Evolutionary conservation across 1,284 basidiomycete genomes (phyloP), one percentile per base, ranked within the genome.

Genomic region (Melampsora occidentalis): DNA sequence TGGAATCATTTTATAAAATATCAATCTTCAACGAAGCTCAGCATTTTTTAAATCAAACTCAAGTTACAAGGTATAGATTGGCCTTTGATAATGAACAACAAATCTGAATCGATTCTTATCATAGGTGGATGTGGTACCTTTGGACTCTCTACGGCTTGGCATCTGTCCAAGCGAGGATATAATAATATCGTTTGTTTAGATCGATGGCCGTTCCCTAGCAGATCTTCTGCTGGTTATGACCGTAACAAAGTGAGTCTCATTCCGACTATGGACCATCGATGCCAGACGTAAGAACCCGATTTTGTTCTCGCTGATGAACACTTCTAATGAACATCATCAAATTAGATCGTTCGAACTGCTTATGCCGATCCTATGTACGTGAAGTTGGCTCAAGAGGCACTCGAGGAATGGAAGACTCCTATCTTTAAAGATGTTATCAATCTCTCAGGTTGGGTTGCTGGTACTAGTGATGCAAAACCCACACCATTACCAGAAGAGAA

Each of bases 41-140:
- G 39, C 10, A 9, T 42, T 42, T 42, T 12, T 7, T 12, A 42
- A 10, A 42, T 5, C 10, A 1, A 42, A 42, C 5, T 42, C 39
- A 42, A 5, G 39, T 42, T 42, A 42, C 39, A 42, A 42, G 6
- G 12, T 2, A 42, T 42, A 42, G 39, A 7, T 42, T 9, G 35
- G 9, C 12, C 12, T 42, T 42, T 42, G 39, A 42, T 42, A 18
- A 51, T 53, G 22, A 72, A 64, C 31, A 49, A 72, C 20, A 61
- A 28, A 39, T 72, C 70, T 22, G 46, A 72, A 65, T 39, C 48
- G 42, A 72, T 67, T 7, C 65, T 73, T 22, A 67, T 73, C n/a
- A 64, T 73, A 51, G 71, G 71, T 42, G 71, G 71, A 66, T 73
- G 71, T 42, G 71, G 71, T 5, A 73, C 71, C 25, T 73, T 73